Percentiles rank a stretch among this genome's conserved stretches.
Evolutionary conservation across 73 alveolate species (phyloP).

Genomic region (Loxodes magnus): DNA sequence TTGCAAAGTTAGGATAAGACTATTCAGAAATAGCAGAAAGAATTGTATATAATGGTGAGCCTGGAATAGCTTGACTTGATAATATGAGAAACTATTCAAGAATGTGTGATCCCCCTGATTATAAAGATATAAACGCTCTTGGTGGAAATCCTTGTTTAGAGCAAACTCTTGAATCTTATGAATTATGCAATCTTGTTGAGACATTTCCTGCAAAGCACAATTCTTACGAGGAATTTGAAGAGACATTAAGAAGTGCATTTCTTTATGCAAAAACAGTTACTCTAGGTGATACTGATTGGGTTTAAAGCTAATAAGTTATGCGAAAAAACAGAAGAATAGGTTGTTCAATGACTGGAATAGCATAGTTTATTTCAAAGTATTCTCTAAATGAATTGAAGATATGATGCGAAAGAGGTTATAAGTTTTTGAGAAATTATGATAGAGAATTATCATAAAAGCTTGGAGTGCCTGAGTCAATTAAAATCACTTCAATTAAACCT

Average conservation of each 20-base stretch:
- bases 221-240: slow-evolving; percentile 27
- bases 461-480: slow-evolving; percentile 33
- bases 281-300: slow-evolving; percentile 43
- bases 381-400: slow-evolving; percentile 17
- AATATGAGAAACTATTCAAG: slow-evolving; percentile 38
- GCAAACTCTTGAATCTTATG: slow-evolving; percentile 44
- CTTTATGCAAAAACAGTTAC: slow-evolving; percentile 48
- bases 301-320: slow-evolving; percentile 38
- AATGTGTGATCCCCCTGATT: slow-evolving; percentile 44
- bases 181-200: slow-evolving; percentile 52
- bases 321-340: slow-evolving; percentile 50
- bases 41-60: slow-evolving; percentile 46
- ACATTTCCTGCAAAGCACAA: slow-evolving; percentile 40
- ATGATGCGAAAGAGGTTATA: slow-evolving; percentile 38
- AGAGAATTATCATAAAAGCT: slow-evolving; percentile 19
- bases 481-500: slow-evolving; percentile 47
- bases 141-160: slow-evolving; percentile 65
- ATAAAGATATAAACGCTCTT: slow-evolving; percentile 28
- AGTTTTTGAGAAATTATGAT: slow-evolving; percentile 25
- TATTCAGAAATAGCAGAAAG: slow-evolving; percentile 27
- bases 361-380: slow-evolving; percentile 25
- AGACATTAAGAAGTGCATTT: slow-evolving; percentile 34
- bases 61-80: slow-evolving; percentile 52
- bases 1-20: slow-evolving; percentile 45
- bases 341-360: slow-evolving; percentile 58